Base-by-base conservation (phyloP, 1,284 basidiomycete species). In the Takashimella koratensis region DNA sequence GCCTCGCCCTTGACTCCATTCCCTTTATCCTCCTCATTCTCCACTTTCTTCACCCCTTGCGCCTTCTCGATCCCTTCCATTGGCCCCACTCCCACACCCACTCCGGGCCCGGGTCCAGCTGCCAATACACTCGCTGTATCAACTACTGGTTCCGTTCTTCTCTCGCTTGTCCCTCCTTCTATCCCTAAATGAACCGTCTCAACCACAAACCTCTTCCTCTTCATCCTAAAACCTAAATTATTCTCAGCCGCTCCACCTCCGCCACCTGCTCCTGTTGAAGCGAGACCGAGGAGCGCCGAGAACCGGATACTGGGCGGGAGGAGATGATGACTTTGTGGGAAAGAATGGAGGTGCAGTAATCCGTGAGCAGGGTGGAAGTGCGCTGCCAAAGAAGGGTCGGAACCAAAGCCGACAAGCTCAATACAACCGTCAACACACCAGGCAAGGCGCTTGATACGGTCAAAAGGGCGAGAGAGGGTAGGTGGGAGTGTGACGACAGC, bases 171-270 rank as follows among this genome's bases (percentile, higher is more conserved):
- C 4, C 93, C 93, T 10, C 93, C 94, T 70, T 96, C 93, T 3
- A 92, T 81, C 67, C 94, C 95, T 11, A 97, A 80, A 77, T 96
- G 91, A 54, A 97, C 78, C 21, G 92, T 97, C 77, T 98, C 94
- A 60, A 98, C 84, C 21, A 95, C 79, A 47, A 97, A 79, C 39
- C 89, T 78, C 70, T 90, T 92, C 57, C 94, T 80, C 66, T 87
- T 94, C 64, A 92, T 88, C 71, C 87, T 90, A 82, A 98, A 98
- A 5, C 89, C 92, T 16, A 98, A 81, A 66, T 98, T 97, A 75
- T 98, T 97, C 74, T 97, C 79, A 0, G 79, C 79, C 13, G 76
- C 92, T 13, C 90, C 88, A 20, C 81, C 81, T 1, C 83, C 83
- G 0, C 58, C 54, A 5, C 65, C 63, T 5, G 55, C 63, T 21